Conservation (phyloP, 2,329 filamentous ascomycete species). For the Neonectria punicea region DNA sequence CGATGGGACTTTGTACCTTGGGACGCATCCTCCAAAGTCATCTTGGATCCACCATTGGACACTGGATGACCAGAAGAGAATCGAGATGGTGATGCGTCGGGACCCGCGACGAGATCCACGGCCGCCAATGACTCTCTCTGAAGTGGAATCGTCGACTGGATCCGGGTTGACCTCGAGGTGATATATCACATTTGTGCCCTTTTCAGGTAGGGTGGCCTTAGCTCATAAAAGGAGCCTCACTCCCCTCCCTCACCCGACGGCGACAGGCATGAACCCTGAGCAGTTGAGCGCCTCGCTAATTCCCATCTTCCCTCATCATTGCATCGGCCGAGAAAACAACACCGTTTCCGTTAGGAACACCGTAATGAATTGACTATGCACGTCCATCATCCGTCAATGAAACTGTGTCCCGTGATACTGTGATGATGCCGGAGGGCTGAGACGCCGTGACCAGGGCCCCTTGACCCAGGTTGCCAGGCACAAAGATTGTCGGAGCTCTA, state of each 20-base stretch:
- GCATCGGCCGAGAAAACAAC: slow-evolving; percentile 43
- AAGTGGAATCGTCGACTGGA: slow-evolving; percentile 29
- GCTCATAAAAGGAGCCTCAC: slow-evolving; percentile 29
- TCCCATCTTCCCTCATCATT: slow-evolving; percentile 39
- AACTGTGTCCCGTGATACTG: slow-evolving; percentile 38
- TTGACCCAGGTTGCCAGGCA: neutral
- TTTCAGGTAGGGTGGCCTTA: slow-evolving; percentile 34
- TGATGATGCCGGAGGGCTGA: slow-evolving; percentile 34
- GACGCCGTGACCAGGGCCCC: slow-evolving; percentile 28
- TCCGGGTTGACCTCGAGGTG: slow-evolving; percentile 27
- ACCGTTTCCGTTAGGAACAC: slow-evolving; percentile 35
- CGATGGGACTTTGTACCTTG: slow-evolving; percentile 13
- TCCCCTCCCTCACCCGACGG: slow-evolving; percentile 22
- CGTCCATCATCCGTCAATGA: slow-evolving; percentile 25
- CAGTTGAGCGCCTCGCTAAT: slow-evolving; percentile 23
- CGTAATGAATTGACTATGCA: slow-evolving; percentile 36
- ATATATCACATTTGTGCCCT: slow-evolving; percentile 36
- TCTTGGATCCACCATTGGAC: slow-evolving; percentile 12
- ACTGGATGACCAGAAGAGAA: slow-evolving; percentile 26
- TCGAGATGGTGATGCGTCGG: slow-evolving; percentile 38
- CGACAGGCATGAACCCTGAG: slow-evolving; percentile 18
- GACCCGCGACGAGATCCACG: slow-evolving; percentile 35
- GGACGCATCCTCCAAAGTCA: neutral
- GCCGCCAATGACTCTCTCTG: slow-evolving; percentile 35
- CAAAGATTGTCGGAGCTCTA: slow-evolving; percentile 19